A percentile compares a stretch with the other conserved stretches of the same genome.
Conservation (phyloP, 2,329 filamentous ascomycete genomes). For the Fusarium tupiense region DNA sequence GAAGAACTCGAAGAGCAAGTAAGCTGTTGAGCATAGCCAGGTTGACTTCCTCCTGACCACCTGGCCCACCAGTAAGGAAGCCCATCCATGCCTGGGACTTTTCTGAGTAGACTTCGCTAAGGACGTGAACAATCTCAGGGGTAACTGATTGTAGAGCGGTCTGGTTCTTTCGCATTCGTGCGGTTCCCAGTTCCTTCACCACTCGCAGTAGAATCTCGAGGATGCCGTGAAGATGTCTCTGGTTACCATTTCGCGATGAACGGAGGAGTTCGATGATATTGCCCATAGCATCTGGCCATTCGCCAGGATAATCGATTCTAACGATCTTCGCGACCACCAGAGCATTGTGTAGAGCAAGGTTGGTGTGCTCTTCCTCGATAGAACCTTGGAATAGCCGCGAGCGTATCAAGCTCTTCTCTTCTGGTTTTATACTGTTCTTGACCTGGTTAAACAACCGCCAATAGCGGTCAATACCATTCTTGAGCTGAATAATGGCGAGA, state of each 20-base stretch:
- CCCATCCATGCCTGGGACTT: slow-evolving; percentile 76
- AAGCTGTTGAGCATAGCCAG: slow-evolving; percentile 80
- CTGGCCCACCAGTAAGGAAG: slow-evolving; percentile 66
- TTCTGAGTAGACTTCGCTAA: slow-evolving; percentile 80
- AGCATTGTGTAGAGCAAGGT: slow-evolving; percentile 87
- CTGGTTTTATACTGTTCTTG: slow-evolving; percentile 73
- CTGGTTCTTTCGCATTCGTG: slow-evolving; percentile 77
- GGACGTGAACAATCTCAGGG: slow-evolving; percentile 83
- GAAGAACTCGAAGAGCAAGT: slow-evolving; percentile 79
- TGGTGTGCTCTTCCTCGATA: slow-evolving; percentile 77
- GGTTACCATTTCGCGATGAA: slow-evolving; percentile 59
- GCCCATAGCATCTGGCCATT: slow-evolving; percentile 77
- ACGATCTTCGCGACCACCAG: slow-evolving; percentile 88
- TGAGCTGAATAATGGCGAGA: slow-evolving; percentile 91
- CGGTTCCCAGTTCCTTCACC: slow-evolving; percentile 89
- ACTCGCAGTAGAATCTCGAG: slow-evolving; percentile 84
- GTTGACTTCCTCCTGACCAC: slow-evolving; percentile 67
- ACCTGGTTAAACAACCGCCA: slow-evolving; percentile 74
- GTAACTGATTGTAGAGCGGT: slow-evolving; percentile 80
- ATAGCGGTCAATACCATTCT: slow-evolving; percentile 95
- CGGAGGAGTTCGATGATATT: slow-evolving; percentile 73
- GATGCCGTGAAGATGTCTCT: slow-evolving; percentile 74
- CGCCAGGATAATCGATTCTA: slow-evolving; percentile 85
- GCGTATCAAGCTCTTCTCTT: slow-evolving; percentile 82
- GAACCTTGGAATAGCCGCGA: slow-evolving; percentile 79